Conservation (phyloP, 768 basidiomycete genomes). For the Suillus brevipes region DNA sequence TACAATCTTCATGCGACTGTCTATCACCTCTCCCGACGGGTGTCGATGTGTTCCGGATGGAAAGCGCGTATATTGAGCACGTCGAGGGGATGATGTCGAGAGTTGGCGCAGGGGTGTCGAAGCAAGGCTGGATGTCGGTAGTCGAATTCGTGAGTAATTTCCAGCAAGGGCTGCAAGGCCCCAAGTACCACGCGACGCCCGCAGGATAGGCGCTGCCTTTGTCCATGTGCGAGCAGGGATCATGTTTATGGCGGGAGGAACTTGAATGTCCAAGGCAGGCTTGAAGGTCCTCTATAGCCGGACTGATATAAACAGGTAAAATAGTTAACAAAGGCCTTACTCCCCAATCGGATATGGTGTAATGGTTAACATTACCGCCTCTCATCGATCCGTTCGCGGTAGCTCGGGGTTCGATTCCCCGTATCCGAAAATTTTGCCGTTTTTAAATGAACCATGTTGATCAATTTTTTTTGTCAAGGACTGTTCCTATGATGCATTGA, state of each 20-base stretch:
- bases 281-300: neutral
- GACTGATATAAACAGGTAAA: too few species aligned
- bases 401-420: slow-evolving; percentile 61
- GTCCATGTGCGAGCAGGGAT: neutral
- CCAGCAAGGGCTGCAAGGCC: neutral
- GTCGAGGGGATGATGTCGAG: slow-evolving; percentile 20
- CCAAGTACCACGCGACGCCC: neutral
- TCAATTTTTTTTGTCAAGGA: too few species aligned
- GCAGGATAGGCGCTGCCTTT: neutral
- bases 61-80: slow-evolving; percentile 31
- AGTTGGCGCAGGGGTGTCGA: slow-evolving; percentile 14
- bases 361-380: slow-evolving; percentile 11
- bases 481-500: too few species aligned
- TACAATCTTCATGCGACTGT: slow-evolving; percentile 18
- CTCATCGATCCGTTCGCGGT: slow-evolving; percentile 33
- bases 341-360: neutral
- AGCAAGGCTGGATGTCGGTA: too few species aligned
- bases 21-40: slow-evolving; percentile 4
- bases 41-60: slow-evolving; percentile 15
- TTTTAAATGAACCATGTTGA: too few species aligned
- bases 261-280: neutral
- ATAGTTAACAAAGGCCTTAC: fast-evolving
- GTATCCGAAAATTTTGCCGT: slow-evolving; percentile 40
- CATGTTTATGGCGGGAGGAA: neutral
- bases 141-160: neutral